A percentile compares a stretch with the other conserved stretches of the same genome.
These are phyloP conservation scores for Amanita jacksonii DNA, from an alignment of 768 basidiomycete species.

Conservation along the genomic window DNA sequence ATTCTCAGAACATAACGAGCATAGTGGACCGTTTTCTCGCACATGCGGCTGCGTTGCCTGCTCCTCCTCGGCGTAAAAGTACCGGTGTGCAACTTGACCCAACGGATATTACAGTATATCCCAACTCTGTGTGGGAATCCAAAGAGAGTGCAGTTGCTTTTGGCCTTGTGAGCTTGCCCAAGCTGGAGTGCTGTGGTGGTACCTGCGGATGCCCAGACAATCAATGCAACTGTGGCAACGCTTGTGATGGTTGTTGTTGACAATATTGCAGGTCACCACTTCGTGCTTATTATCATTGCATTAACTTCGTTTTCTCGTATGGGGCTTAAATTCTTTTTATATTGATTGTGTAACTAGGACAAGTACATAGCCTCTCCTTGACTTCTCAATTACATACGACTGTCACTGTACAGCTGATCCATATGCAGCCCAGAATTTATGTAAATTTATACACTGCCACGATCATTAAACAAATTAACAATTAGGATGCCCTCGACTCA, in stretches of 20 bases:
- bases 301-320: no score
- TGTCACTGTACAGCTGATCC: no score
- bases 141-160: slow-evolving; percentile 35
- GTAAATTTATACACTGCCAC: no score
- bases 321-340: no score
- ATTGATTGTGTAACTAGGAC: no score
- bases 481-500: no score
- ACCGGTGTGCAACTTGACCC: slow-evolving; percentile 35
- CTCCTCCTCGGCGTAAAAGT: slow-evolving; percentile 37
- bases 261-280: slow-evolving; percentile 13
- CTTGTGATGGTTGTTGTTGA: slow-evolving; percentile 45
- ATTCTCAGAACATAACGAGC: slow-evolving; percentile 13
- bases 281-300: no score
- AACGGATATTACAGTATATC: slow-evolving; percentile 40
- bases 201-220: slow-evolving; percentile 47
- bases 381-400: no score
- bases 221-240: slow-evolving; percentile 44
- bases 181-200: slow-evolving; percentile 60
- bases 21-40: slow-evolving; percentile 59
- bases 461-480: no score
- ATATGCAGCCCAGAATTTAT: no score
- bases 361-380: no score
- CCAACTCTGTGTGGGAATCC: slow-evolving; percentile 23
- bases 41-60: slow-evolving; percentile 60
- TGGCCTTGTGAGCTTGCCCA: slow-evolving; percentile 47